These are phyloP conservation scores for Paramecium octaurelia DNA, from an alignment of 73 alveolate genomes.

Conservation along the genomic window DNA sequence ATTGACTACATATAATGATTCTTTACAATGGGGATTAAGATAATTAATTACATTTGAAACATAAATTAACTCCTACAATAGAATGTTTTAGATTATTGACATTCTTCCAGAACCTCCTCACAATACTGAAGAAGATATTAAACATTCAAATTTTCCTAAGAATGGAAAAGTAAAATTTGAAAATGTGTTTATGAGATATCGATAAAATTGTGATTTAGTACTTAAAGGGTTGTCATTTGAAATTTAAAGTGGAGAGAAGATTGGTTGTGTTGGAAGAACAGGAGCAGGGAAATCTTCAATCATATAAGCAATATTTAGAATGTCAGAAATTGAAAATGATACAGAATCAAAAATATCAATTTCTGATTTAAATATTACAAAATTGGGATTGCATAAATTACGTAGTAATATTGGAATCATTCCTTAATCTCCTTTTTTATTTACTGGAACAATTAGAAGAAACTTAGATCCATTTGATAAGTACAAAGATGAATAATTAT, in stretches of 20 bases:
- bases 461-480: slow-evolving; percentile 86
- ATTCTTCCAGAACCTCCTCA: background rate
- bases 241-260: slow-evolving; percentile 40
- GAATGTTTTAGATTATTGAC: slow-evolving; percentile 16
- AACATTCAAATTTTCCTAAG: background rate
- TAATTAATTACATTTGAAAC: slow-evolving; percentile 19
- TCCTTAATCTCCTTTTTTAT: slow-evolving; percentile 78
- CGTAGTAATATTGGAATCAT: slow-evolving; percentile 74
- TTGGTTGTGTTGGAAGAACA: slow-evolving; percentile 66
- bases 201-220: slow-evolving; percentile 38
- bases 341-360: slow-evolving; percentile 39
- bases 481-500: slow-evolving; percentile 65
- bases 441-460: slow-evolving; percentile 75
- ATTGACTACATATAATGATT: background rate
- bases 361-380: slow-evolving; percentile 65
- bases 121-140: background rate
- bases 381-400: slow-evolving; percentile 70
- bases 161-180: slow-evolving; percentile 37
- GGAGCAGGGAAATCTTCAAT: slow-evolving; percentile 72
- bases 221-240: slow-evolving; percentile 34
- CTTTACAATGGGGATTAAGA: slow-evolving; percentile 15
- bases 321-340: slow-evolving; percentile 64
- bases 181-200: slow-evolving; percentile 24
- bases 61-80: background rate
- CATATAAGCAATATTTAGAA: slow-evolving; percentile 66